Evolutionary conservation across 176 grass and related monocot species (phyloP).

Genomic region (Puya raimondii): DNA sequence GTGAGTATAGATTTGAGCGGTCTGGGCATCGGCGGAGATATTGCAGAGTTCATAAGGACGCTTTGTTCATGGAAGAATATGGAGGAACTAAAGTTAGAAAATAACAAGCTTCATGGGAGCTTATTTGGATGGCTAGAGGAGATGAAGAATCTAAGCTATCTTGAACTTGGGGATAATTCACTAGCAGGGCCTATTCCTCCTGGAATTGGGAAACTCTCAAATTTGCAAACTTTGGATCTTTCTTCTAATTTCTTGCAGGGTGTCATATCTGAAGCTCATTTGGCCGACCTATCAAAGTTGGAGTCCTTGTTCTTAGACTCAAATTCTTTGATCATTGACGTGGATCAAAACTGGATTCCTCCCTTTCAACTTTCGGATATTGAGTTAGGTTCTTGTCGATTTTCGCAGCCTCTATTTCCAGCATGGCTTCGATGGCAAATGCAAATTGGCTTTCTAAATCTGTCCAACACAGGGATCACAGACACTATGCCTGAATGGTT

Average conservation of each 20-base stretch:
- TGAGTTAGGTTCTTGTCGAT: not conserved
- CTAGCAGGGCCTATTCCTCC: too few species aligned
- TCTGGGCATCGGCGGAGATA: not conserved
- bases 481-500: slow-evolving; percentile 15
- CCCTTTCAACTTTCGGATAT: not conserved
- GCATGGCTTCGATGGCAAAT: slow-evolving; percentile 11
- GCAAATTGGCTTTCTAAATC: not conserved
- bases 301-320: not conserved
- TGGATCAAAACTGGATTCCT: slow-evolving; percentile 17
- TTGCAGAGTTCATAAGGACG: not conserved
- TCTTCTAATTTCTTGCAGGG: too few species aligned
- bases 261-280: too few species aligned
- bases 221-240: too few species aligned
- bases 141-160: not conserved
- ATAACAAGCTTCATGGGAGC: too few species aligned
- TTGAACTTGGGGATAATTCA: not conserved
- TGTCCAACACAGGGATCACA: slow-evolving; percentile 1
- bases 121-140: not conserved
- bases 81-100: too few species aligned
- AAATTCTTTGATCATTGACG: not conserved
- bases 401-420: slow-evolving; percentile 9
- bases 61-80: not conserved
- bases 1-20: not conserved
- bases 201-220: too few species aligned
- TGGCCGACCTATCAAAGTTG: too few species aligned